Evolutionary conservation across 371 early-diverging fungal species (phyloP).

Genomic region (Mortierella sp.): DNA sequence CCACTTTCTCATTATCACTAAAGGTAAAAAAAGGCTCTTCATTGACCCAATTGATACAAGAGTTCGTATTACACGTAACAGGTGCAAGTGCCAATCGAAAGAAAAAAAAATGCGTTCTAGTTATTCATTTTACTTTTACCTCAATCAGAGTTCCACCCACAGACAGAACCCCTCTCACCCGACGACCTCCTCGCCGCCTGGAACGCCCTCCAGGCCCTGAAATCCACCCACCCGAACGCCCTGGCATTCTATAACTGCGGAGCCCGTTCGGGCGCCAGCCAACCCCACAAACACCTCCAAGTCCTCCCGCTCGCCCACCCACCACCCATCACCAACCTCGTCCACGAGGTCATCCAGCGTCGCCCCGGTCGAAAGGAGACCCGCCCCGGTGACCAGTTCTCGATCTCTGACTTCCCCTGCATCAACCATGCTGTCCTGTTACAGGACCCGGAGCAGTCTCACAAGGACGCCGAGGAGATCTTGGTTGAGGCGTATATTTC

Average conservation of each 20-base stretch:
- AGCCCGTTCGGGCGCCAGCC: constrained; percentile 75
- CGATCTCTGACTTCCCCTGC: constrained; percentile 35
- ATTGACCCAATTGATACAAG: no score
- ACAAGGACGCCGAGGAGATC: constrained; percentile 43
- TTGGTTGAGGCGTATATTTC: constrained; percentile 42
- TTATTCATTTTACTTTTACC: not conserved
- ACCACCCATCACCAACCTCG: constrained; percentile 66
- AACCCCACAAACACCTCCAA: constrained; percentile 83
- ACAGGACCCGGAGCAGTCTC: constrained; percentile 3
- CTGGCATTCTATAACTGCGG: constrained; percentile 86
- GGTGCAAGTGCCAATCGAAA: no score
- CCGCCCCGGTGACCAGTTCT: constrained; percentile 43
- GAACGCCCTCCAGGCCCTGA: constrained; percentile 62
- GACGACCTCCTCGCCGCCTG: constrained; percentile 70
- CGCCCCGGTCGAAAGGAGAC: constrained; percentile 59
- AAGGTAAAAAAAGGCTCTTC: constrained; percentile 68
- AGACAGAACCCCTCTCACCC: constrained; percentile 72
- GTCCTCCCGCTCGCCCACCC: constrained; percentile 68
- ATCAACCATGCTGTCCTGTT: constrained; percentile 33
- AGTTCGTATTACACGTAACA: no score
- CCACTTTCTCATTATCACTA: constrained; percentile 79
- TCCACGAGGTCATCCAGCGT: constrained; percentile 61
- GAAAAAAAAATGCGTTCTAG: not conserved
- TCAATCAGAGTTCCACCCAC: constrained; percentile 72
- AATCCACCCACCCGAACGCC: constrained; percentile 47